Percentiles rank a stretch among this genome's conserved stretches.
Evolutionary conservation across 2,329 filamentous ascomycete species (phyloP).

Genomic region (Alternaria gansuensis): DNA sequence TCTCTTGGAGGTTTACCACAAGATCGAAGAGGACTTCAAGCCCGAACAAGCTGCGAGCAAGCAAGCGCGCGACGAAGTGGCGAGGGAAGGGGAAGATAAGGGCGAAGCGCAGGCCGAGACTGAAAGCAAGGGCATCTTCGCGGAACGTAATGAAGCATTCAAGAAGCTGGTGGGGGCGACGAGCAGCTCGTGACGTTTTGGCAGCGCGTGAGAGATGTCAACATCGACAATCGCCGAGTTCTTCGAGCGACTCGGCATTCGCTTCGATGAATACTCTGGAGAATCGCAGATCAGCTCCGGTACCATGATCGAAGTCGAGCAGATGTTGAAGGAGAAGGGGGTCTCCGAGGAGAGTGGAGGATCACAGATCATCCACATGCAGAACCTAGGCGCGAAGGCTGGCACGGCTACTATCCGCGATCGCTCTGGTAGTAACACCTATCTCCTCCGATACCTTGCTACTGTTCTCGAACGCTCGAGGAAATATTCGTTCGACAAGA

Average conservation of each 20-base stretch:
- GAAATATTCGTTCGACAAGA: constrained; percentile 73
- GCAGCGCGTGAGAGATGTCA: constrained; percentile 72
- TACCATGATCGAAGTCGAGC: constrained; percentile 70
- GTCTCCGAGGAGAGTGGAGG: constrained; percentile 76
- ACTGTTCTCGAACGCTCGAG: constrained; percentile 73
- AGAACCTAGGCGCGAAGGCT: constrained; percentile 73
- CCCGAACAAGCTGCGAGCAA: constrained; percentile 65
- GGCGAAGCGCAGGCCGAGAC: constrained; percentile 40
- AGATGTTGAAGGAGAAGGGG: constrained; percentile 69
- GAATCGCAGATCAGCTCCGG: constrained; percentile 76
- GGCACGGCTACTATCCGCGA: constrained; percentile 76
- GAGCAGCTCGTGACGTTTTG: constrained; percentile 68
- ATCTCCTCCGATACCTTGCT: constrained; percentile 80
- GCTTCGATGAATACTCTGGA: constrained; percentile 75
- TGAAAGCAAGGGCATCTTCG: constrained; percentile 44
- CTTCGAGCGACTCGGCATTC: constrained; percentile 74
- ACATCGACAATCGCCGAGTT: constrained; percentile 70
- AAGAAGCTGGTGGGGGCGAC: constrained; percentile 75
- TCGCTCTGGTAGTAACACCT: constrained; percentile 77
- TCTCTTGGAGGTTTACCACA: constrained; percentile 74
- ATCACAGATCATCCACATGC: constrained; percentile 76
- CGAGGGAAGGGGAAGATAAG: constrained; percentile 62
- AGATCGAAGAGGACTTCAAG: constrained; percentile 68
- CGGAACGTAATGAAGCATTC: constrained; percentile 64
- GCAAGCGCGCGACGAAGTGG: constrained; percentile 61